These are phyloP conservation scores for Rauvolfia tetraphylla DNA, from an alignment of 257 asterid genomes.

Conservation along the genomic window DNA sequence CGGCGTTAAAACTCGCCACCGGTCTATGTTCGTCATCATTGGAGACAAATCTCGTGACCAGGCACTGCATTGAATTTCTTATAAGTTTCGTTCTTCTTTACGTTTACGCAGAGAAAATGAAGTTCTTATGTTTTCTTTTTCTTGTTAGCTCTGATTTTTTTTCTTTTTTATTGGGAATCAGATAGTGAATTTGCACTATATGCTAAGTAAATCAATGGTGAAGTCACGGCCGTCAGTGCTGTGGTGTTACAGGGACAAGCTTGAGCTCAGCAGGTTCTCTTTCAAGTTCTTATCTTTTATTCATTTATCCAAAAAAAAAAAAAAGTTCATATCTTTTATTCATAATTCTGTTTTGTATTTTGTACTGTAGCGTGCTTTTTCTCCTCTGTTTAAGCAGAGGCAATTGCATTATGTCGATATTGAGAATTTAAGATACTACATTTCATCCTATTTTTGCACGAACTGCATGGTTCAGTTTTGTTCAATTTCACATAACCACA, in stretches of 20 bases:
- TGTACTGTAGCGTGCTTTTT: too few relatives aligned
- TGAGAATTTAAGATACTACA: background rate
- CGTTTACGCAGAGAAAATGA: background rate
- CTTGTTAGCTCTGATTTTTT: background rate
- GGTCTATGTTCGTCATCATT: constrained; percentile 81
- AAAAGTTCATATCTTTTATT: background rate
- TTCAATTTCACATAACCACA: background rate
- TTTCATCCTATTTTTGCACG: background rate
- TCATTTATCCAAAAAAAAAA: too few relatives aligned
- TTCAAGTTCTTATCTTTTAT: background rate
- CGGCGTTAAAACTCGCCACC: constrained; percentile 81
- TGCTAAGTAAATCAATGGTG: constrained; percentile 64
- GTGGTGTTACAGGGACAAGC: constrained; percentile 96
- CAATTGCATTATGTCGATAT: background rate
- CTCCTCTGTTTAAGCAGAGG: background rate
- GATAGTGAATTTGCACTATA: constrained; percentile 72
- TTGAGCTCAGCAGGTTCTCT: constrained; percentile 80
- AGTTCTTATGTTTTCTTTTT: too few relatives aligned
- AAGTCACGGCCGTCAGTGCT: constrained; percentile 73
- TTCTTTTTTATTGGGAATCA: constrained; percentile 19
- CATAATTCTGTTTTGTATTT: background rate
- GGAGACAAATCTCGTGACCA: constrained; percentile 94
- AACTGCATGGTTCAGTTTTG: background rate
- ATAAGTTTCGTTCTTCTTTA: too few relatives aligned
- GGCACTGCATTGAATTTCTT: constrained; percentile 31